Percentiles rank a stretch among this genome's conserved stretches.
Conservation (phyloP, 176 grass and related monocot species). For the Aegilops sharonensis region DNA sequence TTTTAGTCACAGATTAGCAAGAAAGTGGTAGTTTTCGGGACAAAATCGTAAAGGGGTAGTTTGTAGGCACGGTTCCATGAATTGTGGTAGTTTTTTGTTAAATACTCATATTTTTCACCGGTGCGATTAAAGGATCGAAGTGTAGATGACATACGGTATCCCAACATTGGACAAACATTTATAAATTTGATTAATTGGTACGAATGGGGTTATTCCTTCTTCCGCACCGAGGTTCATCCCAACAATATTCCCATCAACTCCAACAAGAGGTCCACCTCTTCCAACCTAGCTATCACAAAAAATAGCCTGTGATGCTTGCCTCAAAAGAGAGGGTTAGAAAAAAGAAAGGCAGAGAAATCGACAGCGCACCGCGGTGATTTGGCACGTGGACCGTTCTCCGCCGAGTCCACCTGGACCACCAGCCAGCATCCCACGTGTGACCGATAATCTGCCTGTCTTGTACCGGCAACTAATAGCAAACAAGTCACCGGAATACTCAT, state of each 20-base stretch:
- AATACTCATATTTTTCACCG: neutral
- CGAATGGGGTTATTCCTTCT: neutral
- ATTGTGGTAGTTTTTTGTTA: no score
- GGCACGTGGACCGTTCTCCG: neutral
- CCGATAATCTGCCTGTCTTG: neutral
- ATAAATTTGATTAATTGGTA: neutral
- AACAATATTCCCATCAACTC: neutral
- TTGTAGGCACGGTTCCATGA: no score
- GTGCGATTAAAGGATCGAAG: neutral
- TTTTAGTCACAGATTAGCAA: no score
- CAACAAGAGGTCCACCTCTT: neutral
- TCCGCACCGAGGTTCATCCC: neutral
- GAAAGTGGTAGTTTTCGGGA: no score
- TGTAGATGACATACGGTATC: neutral
- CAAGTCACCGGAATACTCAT: neutral
- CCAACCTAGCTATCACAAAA: neutral
- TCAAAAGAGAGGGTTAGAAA: neutral
- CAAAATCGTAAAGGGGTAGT: no score
- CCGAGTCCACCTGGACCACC: neutral
- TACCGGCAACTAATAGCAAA: neutral
- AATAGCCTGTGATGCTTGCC: neutral
- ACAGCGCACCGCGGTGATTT: neutral
- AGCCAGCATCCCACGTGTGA: neutral
- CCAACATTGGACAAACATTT: neutral
- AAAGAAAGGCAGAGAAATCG: neutral